phyloP scores from a whole-genome alignment of 1,139 yeast species.

The Citeromyces siamensis region DNA sequence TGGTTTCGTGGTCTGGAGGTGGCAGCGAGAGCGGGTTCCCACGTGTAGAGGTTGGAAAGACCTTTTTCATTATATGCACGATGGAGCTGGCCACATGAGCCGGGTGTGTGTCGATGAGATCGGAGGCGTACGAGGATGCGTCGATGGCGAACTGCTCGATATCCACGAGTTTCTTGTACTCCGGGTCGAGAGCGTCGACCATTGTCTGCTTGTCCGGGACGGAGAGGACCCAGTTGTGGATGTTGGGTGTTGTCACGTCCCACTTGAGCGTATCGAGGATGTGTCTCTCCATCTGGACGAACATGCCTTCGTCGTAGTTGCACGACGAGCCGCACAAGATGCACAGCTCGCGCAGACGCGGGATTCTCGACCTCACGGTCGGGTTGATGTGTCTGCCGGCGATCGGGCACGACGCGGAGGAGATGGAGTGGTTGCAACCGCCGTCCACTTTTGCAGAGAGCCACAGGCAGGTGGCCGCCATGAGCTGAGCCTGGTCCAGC shows the following conservation, averaged over 20 bases:
- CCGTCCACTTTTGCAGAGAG: conserved; percentile 53
- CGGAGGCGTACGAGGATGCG: conserved; percentile 6
- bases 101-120: conserved; percentile 8
- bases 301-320: conserved; percentile 48
- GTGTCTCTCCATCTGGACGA: conserved; percentile 39
- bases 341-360: conserved; percentile 49
- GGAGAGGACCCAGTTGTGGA: conserved; percentile 36
- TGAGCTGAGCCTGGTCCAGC: conserved; percentile 49
- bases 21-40: conserved; percentile 4
- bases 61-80: conserved; percentile 4
- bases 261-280: conserved; percentile 48
- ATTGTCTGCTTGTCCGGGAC: conserved; percentile 19
- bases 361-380: conserved; percentile 52
- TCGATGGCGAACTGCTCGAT: conserved; percentile 8
- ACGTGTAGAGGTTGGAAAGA: conserved; percentile 3
- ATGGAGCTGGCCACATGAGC: conserved; percentile 8
- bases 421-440: conserved; percentile 58
- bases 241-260: conserved; percentile 45
- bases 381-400: conserved; percentile 58
- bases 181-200: conserved; percentile 5
- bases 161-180: conserved; percentile 4
- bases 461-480: conserved; percentile 58
- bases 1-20: conserved; percentile 5
- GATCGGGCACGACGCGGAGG: conserved; percentile 29
- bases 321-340: conserved; percentile 48